phyloP scores from a whole-genome alignment of 805 yeast species.

The Candida maesae region DNA sequence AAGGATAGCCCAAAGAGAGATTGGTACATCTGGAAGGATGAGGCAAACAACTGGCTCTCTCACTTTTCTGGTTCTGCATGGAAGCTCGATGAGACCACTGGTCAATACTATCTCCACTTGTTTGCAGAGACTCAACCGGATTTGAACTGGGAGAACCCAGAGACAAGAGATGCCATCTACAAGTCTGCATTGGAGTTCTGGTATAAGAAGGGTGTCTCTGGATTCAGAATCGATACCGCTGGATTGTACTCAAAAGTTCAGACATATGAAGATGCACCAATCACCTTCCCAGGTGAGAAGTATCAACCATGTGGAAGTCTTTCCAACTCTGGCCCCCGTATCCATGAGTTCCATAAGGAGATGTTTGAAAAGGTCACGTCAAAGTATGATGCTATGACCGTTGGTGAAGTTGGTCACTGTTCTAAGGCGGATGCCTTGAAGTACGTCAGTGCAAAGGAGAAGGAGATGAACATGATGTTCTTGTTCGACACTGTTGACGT shows the following conservation, averaged over 20 bases:
- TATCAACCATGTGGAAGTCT: conserved; percentile 36
- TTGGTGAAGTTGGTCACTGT: conserved; percentile 51
- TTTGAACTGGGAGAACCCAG: conserved; percentile 54
- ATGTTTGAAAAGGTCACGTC: conserved; percentile 40
- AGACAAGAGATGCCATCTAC: conserved; percentile 33
- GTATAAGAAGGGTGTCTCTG: conserved; percentile 54
- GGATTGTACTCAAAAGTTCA: conserved; percentile 48
- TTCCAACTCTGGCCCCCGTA: conserved; percentile 47
- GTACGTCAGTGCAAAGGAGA: conserved; percentile 36
- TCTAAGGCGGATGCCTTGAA: conserved; percentile 39
- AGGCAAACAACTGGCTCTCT: conserved; percentile 58
- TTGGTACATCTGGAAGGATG: conserved; percentile 55
- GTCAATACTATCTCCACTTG: conserved; percentile 51
- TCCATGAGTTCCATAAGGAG: conserved; percentile 56
- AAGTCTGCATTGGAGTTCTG: conserved; percentile 47
- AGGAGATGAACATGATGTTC: conserved; percentile 41
- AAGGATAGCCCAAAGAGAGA: conserved; percentile 52
- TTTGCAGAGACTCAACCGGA: conserved; percentile 57
- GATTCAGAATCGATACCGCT: conserved; percentile 56
- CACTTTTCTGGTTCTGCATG: conserved; percentile 54
- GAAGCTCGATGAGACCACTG: conserved; percentile 50
- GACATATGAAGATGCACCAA: conserved; percentile 41
- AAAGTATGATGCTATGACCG: conserved; percentile 50
- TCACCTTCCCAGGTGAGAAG: conserved; percentile 12
- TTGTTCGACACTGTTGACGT: conserved; percentile 33